phyloP scores from a whole-genome alignment of 345 rosid genomes.

The Capsella bursapastoris region DNA sequence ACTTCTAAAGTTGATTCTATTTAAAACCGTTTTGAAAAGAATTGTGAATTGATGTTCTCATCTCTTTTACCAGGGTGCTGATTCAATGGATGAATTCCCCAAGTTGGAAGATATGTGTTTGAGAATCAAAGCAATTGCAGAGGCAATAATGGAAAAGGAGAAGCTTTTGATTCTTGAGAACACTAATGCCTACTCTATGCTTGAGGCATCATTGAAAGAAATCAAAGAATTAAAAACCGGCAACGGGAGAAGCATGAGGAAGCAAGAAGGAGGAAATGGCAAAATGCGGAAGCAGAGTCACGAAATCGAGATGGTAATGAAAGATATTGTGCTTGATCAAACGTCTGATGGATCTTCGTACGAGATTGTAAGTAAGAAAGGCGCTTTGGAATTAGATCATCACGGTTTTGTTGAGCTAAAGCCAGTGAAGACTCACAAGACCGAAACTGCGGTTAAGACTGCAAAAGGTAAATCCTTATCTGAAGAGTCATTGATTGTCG shows the following conservation, averaged over 20 bases:
- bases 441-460: slow-evolving; percentile 41
- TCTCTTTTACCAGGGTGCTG: slow-evolving; percentile 52
- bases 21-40: not conserved
- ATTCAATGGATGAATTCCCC: slow-evolving; percentile 11
- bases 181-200: slow-evolving; percentile 57
- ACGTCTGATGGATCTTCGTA: slow-evolving; percentile 79
- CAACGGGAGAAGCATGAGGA: slow-evolving; percentile 50
- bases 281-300: slow-evolving; percentile 47
- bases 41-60: slow-evolving; percentile 19
- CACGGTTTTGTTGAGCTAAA: slow-evolving; percentile 61
- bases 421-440: slow-evolving; percentile 53
- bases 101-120: slow-evolving; percentile 54
- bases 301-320: slow-evolving; percentile 69
- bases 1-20: not conserved
- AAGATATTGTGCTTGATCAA: slow-evolving; percentile 95
- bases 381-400: slow-evolving; percentile 51
- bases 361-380: slow-evolving; percentile 66
- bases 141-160: slow-evolving; percentile 64
- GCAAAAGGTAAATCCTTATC: slow-evolving; percentile 50
- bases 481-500: slow-evolving; percentile 68
- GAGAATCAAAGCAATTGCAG: slow-evolving; percentile 69
- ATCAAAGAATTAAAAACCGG: slow-evolving; percentile 57
- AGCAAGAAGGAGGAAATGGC: slow-evolving; percentile 40
- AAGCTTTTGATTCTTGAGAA: slow-evolving; percentile 57
- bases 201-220: slow-evolving; percentile 58